A percentile compares a stretch with the other conserved stretches of the same genome.
Conservation (phyloP, 306 rosid genomes). For the Glycyrrhiza uralensis region DNA sequence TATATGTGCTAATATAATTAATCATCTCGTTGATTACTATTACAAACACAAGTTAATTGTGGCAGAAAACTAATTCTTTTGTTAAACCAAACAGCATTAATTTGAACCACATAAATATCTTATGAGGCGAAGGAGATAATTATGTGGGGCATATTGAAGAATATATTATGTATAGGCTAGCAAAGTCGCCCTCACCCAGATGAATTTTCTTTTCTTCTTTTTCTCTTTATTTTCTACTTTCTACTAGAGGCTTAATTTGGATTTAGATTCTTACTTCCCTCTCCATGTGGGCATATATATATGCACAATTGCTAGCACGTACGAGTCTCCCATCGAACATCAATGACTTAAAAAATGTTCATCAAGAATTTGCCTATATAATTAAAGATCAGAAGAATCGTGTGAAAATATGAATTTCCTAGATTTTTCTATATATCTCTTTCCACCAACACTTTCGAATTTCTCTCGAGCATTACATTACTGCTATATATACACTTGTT, state of each 20-base stretch:
- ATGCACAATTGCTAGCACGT: no score
- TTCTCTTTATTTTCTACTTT: background rate
- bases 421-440: background rate
- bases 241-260: background rate
- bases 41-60: no score
- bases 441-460: background rate
- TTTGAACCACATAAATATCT: conserved; percentile 17
- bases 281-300: conserved; percentile 12
- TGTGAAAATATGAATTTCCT: background rate
- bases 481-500: background rate
- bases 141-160: conserved; percentile 1
- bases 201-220: background rate
- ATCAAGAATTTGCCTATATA: background rate
- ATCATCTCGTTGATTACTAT: no score
- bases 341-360: background rate
- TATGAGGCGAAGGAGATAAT: background rate
- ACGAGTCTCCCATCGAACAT: background rate
- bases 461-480: background rate
- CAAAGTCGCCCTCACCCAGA: background rate
- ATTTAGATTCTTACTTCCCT: conserved; percentile 11
- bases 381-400: conserved; percentile 16
- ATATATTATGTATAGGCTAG: background rate
- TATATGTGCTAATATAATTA: background rate
- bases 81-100: background rate
- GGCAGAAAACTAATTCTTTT: background rate